Conservation (phyloP, 495 filamentous ascomycete species). For the Xylaria nigripes region DNA sequence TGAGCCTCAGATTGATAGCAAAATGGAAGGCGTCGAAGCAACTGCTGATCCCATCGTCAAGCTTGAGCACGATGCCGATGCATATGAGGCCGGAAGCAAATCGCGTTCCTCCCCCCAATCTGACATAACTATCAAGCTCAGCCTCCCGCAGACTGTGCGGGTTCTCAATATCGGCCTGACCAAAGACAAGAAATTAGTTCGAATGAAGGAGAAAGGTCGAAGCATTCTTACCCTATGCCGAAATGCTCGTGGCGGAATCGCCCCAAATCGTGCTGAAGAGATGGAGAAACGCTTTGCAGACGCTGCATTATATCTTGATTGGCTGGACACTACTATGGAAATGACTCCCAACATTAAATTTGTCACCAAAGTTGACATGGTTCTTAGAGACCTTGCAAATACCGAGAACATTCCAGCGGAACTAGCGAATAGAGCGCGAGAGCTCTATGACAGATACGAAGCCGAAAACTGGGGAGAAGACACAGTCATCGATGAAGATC, state of each 20-base stretch:
- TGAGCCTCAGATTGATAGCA: too few relatives aligned
- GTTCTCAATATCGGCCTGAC: conserved; percentile 4
- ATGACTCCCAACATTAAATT: conserved; percentile 14
- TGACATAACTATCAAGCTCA: background rate
- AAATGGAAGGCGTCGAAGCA: too few relatives aligned
- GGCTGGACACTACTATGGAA: conserved; percentile 10
- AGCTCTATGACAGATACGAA: conserved; percentile 6
- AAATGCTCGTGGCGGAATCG: background rate
- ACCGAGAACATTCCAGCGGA: background rate
- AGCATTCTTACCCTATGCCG: background rate
- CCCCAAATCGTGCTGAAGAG: background rate
- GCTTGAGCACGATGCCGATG: background rate
- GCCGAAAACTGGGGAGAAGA: conserved; percentile 18
- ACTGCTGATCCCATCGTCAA: background rate
- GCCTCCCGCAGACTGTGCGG: background rate
- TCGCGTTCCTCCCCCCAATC: background rate
- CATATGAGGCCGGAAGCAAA: background rate
- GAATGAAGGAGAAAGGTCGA: background rate
- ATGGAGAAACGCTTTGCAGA: conserved; percentile 1
- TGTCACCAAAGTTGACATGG: background rate
- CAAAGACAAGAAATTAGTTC: background rate
- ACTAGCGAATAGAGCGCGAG: conserved; percentile 7
- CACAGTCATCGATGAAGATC: conserved; percentile 6
- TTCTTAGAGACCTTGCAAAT: conserved; percentile 1
- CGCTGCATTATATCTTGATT: conserved; percentile 10